These are phyloP conservation scores for Cordyceps militaris DNA, from an alignment of 2,329 filamentous ascomycete species.

Conservation along the genomic window DNA sequence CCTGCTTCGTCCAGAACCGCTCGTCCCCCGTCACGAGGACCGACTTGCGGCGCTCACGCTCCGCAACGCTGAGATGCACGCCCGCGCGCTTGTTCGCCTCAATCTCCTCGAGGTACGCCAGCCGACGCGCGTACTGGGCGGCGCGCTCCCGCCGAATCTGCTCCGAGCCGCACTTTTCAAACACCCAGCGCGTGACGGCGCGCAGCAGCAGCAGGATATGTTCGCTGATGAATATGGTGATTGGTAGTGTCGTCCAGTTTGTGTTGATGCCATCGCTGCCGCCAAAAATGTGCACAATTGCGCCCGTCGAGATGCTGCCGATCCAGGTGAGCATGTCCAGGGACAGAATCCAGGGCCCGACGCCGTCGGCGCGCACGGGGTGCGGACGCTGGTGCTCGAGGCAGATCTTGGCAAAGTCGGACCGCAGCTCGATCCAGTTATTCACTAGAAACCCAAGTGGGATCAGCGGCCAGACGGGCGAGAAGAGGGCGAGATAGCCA, in stretches of 20 bases:
- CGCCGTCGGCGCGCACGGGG: slow-evolving; percentile 63
- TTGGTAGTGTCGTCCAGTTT: slow-evolving; percentile 58
- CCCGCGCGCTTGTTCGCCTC: slow-evolving; percentile 31
- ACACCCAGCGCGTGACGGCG: slow-evolving; percentile 27
- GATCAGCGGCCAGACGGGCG: slow-evolving; percentile 68
- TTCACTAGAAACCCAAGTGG: slow-evolving; percentile 67
- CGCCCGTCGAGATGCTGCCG: slow-evolving; percentile 64
- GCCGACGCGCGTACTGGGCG: slow-evolving; percentile 31
- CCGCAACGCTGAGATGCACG: slow-evolving; percentile 26
- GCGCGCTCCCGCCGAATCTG: slow-evolving; percentile 34
- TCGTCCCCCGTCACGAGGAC: slow-evolving; percentile 27
- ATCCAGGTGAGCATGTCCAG: slow-evolving; percentile 65
- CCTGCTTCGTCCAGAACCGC: slow-evolving; percentile 36
- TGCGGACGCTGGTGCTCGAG: slow-evolving; percentile 65
- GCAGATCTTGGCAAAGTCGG: slow-evolving; percentile 71
- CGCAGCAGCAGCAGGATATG: slow-evolving; percentile 62
- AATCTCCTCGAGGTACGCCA: slow-evolving; percentile 33
- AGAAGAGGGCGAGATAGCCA: slow-evolving; percentile 67
- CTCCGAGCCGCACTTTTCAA: slow-evolving; percentile 33
- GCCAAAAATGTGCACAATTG: slow-evolving; percentile 68
- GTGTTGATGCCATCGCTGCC: slow-evolving; percentile 39
- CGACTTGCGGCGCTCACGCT: slow-evolving; percentile 32
- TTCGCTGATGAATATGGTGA: slow-evolving; percentile 66
- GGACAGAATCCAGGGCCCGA: slow-evolving; percentile 65
- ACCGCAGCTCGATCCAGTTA: slow-evolving; percentile 70